Conservation (phyloP, 2,329 filamentous ascomycete species). For the Akanthomyces lecanii region DNA sequence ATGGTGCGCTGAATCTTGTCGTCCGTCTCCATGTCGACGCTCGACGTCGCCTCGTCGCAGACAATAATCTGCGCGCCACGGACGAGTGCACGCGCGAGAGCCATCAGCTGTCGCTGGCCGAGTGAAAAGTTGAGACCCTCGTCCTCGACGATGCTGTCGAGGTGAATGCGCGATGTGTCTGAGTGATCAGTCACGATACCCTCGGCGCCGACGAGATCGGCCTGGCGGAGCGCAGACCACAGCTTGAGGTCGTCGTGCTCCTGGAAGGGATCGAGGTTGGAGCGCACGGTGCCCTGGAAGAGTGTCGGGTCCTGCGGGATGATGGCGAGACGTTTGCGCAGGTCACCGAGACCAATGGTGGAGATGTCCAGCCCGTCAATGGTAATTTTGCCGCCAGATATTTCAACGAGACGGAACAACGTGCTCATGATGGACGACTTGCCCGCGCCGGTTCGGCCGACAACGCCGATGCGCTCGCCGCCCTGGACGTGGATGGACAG, state of each 20-base stretch:
- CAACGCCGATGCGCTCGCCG: conserved; percentile 76
- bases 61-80: conserved; percentile 87
- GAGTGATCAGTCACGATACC: conserved; percentile 66
- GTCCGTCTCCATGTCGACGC: conserved; percentile 94
- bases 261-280: conserved; percentile 75
- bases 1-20: conserved; percentile 92
- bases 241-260: conserved; percentile 74
- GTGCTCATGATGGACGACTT: conserved; percentile 83
- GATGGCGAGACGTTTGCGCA: conserved; percentile 72
- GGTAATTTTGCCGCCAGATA: conserved; percentile 57
- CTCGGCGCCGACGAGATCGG: conserved; percentile 61
- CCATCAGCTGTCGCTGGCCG: conserved; percentile 93
- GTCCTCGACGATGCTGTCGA: conserved; percentile 84
- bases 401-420: conserved; percentile 70
- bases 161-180: conserved; percentile 68
- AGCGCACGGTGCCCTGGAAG: conserved; percentile 74
- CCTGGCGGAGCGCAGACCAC: conserved; percentile 73
- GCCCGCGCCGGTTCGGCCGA: conserved; percentile 76
- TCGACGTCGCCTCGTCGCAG: conserved; percentile 92
- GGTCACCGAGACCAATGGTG: conserved; percentile 68
- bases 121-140: conserved; percentile 95
- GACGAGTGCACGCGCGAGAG: conserved; percentile 84
- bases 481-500: conserved; percentile 68
- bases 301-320: conserved; percentile 83
- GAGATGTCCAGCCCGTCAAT: conserved; percentile 67